Evolutionary conservation across 169 alveolate genomes (phyloP), one percentile per base, ranked within the genome.

Genomic region (Plasmodium gonderi): DNA sequence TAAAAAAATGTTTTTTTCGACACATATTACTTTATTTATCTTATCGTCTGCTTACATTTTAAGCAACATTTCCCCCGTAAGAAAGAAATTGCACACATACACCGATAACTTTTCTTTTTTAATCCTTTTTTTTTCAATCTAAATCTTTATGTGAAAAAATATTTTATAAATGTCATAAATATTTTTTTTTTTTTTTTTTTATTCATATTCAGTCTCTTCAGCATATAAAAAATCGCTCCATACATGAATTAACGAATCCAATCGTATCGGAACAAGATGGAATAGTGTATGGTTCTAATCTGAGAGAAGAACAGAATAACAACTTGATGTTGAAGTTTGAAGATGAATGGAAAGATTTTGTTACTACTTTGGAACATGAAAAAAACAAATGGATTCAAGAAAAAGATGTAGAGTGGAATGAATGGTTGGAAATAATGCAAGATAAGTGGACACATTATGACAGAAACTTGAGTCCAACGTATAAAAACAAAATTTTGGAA

Each of bases 381-480:
- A 54, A 54, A 54, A n/a, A 5, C 36, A 54, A 1, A 54, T 54
- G 72, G 72, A 17, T 54, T 4, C 36, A 54, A 17, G 36, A 54
- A 54, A 54, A 54, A 54, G 72, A 54, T 2, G 23, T 20, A 17
- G 72, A 54, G 23, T 54, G 72, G 72, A 33, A 54, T 0, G 36
- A 54, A 17, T 54, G 72, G 72, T 33, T 54, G 23, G 72, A 54
- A 54, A 54, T 54, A 54, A 54, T 54, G 72, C 72, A 54, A 0
- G 72, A 17, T 20, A 54, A 54, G 72, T 54, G 72, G 72, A 54
- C 72, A 54, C 72, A 54, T 54, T 54, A 2, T 54, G 72, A 54
- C 72, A 54, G 33, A 54, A 54, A 54, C 72, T 54, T 54, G 72
- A 54, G 23, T 54, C 36, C 72, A 54, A 54, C 72, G 23, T 54